These are phyloP conservation scores for Nicotiana rustica DNA, from an alignment of 305 asterid genomes.

Conservation along the genomic window DNA sequence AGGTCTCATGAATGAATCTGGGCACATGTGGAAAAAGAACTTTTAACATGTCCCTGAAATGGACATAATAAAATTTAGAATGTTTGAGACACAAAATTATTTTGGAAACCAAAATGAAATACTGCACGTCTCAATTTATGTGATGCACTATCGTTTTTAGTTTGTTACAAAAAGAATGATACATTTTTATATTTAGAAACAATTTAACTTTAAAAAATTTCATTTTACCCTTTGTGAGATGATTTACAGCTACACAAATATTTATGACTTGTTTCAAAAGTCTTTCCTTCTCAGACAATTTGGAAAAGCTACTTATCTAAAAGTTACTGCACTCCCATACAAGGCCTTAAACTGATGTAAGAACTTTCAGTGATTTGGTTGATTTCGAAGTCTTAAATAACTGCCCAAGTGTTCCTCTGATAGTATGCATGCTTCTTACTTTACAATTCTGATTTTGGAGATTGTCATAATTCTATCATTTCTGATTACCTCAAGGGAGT, in stretches of 20 bases:
- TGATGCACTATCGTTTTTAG: neutral
- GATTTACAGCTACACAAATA: too few species aligned
- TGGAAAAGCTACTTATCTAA: too few species aligned
- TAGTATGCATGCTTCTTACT: neutral
- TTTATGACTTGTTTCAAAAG: too few species aligned
- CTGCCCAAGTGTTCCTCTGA: neutral
- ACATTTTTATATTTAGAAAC: too few species aligned
- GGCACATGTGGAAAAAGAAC: neutral
- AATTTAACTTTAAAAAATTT: too few species aligned
- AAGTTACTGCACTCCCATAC: neutral
- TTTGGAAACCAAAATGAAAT: neutral
- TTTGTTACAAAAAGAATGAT: too few species aligned
- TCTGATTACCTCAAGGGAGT: neutral
- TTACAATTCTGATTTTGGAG: neutral
- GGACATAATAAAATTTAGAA: neutral
- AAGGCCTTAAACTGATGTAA: constrained; percentile 13
- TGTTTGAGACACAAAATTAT: neutral
- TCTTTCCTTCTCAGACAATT: too few species aligned
- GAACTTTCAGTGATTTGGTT: neutral
- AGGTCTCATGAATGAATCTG: constrained; percentile 5
- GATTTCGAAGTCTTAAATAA: neutral
- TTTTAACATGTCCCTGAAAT: constrained; percentile 13
- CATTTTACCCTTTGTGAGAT: too few species aligned
- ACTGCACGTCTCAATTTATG: neutral
- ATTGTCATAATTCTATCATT: neutral